Evolutionary conservation across 169 alveolate species (phyloP), one percentile per base, ranked within the genome.

Genomic region (Eimeria tenella): DNA sequence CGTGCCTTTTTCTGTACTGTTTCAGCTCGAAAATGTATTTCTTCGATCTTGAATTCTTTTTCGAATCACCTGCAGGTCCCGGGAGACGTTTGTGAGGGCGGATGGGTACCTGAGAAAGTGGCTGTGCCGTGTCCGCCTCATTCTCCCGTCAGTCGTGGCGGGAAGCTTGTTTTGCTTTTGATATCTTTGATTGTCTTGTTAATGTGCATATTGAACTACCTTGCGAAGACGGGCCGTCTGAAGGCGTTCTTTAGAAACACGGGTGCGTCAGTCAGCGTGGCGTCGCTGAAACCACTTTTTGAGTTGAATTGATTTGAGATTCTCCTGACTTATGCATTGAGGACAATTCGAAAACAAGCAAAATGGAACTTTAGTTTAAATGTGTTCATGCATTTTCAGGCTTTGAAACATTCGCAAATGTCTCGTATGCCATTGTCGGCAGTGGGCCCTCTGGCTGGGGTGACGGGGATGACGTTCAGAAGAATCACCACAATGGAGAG

Each of bases 1-100:
- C n/a, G 17, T 9, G 0, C 17, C 17, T 15, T 58, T 58, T 9
- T 58, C 10, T 58, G 10, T 58, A 11, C 17, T 58, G 65, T 58
- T 11, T 58, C 17, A 11, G n/a, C 17, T 58, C 17, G 1, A 58
- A 58, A 11, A 58, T 58, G 10, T 58, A 58, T 11, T 0, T 9
- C 1, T 58, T 58, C 17, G 10, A 0, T 3, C 10, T 58, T 9
- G 65, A 58, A 58, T 75, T 31, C 58, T 75, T 17, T 11, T 50
- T 19, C 31, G 9, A 49, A 11, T 49, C 49, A 9, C 50, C 49
- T 19, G 10, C 98, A 98, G 96, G 98, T 99, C 17, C 99, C 99
- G 42, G 99, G 99, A 15, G 99, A 99, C 95, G 96, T 97, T 23
- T 99, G 99, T 88, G 97, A 96, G 56, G 99, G 99, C 58, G 99